Base-by-base conservation (phyloP, 176 grass and related monocot genomes). In the Chloris gayana region DNA sequence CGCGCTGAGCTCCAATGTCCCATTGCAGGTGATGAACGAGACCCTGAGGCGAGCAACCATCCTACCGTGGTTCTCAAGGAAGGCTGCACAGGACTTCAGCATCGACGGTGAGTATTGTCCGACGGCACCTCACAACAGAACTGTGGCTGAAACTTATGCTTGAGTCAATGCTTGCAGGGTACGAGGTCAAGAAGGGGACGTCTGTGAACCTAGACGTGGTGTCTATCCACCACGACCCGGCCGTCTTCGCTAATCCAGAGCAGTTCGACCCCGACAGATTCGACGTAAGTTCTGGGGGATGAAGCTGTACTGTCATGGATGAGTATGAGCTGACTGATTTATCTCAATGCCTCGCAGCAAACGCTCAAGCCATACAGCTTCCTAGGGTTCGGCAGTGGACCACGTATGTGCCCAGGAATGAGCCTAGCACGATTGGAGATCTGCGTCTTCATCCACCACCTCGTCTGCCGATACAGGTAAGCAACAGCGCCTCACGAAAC, bases 151-250 rank as follows among this genome's bases (percentile, higher is more conserved):
- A 2, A 11, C 8, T 42, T 10, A 10, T 34, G 22, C 17, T 44
- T 4, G 10, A 46, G 14, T 61, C 5, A 47, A 30, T 7, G 19
- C 8, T 61, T 8, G 0, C 83, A 92, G 90, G 87, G 2, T 80
- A 85, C 63, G 50, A 69, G 25, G 67, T 90, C 63, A 89, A 87
- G 57, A 85, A 87, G 78, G 91, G 85, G 24, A 82, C 81, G 38
- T 87, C 91, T 14, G 82, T 93, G 85, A 90, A 93, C 68, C 70
- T 93, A 69, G 91, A 90, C 69, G 91, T 93, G 42, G 91, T 93
- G 39, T 93, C 91, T 72, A 90, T 93, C 77, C 91, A 93, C 85
- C 91, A 93, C 25, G 91, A 93, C 67, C 78, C 85, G 32, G 14
- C 64, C 47, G 69, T 93, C 33, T 93, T 90, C 91, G 3, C 82